These are phyloP conservation scores for Drosera capensis DNA, from an alignment of 148 eudicot species.

Conservation along the genomic window DNA sequence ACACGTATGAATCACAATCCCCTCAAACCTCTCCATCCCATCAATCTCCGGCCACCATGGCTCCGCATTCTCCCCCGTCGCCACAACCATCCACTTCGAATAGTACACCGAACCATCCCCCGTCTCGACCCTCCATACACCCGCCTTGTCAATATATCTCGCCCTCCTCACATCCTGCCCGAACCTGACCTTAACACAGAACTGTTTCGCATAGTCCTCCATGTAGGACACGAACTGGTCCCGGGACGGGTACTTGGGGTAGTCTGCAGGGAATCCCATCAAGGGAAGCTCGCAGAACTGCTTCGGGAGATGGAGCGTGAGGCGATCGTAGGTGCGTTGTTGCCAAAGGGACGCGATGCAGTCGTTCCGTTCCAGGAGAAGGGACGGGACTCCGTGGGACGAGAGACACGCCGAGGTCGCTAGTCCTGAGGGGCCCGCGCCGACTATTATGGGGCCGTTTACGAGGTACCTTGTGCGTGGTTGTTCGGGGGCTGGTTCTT, in stretches of 20 bases:
- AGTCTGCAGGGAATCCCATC: slow-evolving; percentile 43
- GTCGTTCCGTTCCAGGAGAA: slow-evolving; percentile 61
- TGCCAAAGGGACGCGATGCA: slow-evolving; percentile 95
- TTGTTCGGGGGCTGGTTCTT: not conserved
- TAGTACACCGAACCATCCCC: slow-evolving; percentile 23
- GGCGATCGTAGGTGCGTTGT: slow-evolving; percentile 57
- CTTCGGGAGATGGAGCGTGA: slow-evolving; percentile 79
- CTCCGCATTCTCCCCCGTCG: slow-evolving; percentile 94
- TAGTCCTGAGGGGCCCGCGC: slow-evolving; percentile 93
- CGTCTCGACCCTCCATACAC: slow-evolving; percentile 42
- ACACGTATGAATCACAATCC: slow-evolving; percentile 55
- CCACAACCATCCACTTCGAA: slow-evolving; percentile 63
- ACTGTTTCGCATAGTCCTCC: slow-evolving; percentile 53
- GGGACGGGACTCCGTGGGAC: slow-evolving; percentile 37
- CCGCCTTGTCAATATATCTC: slow-evolving; percentile 15
- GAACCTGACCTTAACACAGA: slow-evolving; percentile 41
- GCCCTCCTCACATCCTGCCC: slow-evolving; percentile 39
- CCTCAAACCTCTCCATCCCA: slow-evolving; percentile 57
- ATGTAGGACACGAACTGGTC: slow-evolving; percentile 65
- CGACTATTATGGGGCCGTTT: slow-evolving; percentile 68
- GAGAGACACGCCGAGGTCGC: slow-evolving; percentile 69
- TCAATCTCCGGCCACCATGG: slow-evolving; percentile 50
- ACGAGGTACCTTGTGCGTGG: slow-evolving; percentile 13
- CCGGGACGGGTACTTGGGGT: slow-evolving; percentile 71
- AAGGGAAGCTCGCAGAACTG: slow-evolving; percentile 76